phyloP scores from a whole-genome alignment of 176 grass and related monocot genomes.

The Puccinellia tenuiflora region DNA sequence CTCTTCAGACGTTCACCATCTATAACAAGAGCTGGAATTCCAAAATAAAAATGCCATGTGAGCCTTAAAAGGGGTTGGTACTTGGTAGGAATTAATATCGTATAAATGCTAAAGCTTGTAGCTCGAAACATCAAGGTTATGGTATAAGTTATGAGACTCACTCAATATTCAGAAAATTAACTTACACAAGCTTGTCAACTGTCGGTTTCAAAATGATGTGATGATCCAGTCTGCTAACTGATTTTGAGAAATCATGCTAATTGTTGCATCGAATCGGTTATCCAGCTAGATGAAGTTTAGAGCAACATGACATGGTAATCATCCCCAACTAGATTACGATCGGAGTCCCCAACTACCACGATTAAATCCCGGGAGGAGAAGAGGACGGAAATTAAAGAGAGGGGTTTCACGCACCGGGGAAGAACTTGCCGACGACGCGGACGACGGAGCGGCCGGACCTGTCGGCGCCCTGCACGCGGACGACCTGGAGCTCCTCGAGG shows the following conservation, averaged over 20 bases:
- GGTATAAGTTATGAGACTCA: not conserved
- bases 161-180: not conserved
- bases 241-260: not conserved
- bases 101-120: not conserved
- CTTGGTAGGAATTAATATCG: not conserved
- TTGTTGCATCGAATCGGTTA: not conserved
- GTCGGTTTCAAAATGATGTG: not conserved
- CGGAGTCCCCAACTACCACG: not conserved
- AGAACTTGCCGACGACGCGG: conserved; percentile 79
- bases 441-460: conserved; percentile 53
- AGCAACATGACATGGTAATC: not conserved
- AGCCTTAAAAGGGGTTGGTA: not conserved
- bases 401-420: conserved; percentile 46
- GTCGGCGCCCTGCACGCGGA: conserved; percentile 63
- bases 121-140: not conserved
- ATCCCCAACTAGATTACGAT: too few relatives aligned
- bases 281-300: not conserved
- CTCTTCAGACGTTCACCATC: conserved; percentile 72
- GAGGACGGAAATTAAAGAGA: not conserved
- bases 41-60: not conserved
- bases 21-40: conserved; percentile 65
- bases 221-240: not conserved
- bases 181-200: not conserved
- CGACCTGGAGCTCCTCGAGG: conserved; percentile 81
- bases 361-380: not conserved